phyloP scores from a whole-genome alignment of 2,329 filamentous ascomycete genomes.

The Colletotrichum simmondsii region DNA sequence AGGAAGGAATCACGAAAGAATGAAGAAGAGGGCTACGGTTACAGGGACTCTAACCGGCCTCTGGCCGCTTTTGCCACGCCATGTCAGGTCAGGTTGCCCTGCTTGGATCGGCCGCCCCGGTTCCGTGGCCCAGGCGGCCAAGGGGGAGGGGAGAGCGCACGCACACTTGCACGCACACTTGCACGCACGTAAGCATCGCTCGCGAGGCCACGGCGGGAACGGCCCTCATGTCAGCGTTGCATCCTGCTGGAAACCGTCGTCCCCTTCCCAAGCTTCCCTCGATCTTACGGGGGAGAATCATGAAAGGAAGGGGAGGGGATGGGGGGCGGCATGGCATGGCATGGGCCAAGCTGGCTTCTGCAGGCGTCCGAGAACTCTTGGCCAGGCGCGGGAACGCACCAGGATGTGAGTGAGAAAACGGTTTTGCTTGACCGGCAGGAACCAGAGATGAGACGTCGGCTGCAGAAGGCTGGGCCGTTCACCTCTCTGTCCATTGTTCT shows the following conservation, averaged over 20 bases:
- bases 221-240: conserved; percentile 2
- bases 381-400: neutral
- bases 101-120: conserved; percentile 10
- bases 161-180: neutral
- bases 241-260: neutral
- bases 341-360: neutral
- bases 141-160: neutral
- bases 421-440: neutral
- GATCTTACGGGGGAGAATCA: neutral
- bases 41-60: neutral
- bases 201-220: neutral
- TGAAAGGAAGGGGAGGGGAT: no score
- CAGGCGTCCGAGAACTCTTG: neutral
- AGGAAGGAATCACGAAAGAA: neutral
- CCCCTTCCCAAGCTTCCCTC: neutral
- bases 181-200: neutral
- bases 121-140: neutral
- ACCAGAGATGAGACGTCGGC: conserved; percentile 14
- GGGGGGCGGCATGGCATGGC: neutral
- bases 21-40: neutral
- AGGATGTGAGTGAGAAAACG: neutral
- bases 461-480: neutral
- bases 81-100: conserved; percentile 6
- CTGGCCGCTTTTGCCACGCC: neutral
- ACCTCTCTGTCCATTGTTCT: neutral